Evolutionary conservation across 2,329 filamentous ascomycete genomes (phyloP), one percentile per base, ranked within the genome.

Genomic region (Botrytis galanthina): DNA sequence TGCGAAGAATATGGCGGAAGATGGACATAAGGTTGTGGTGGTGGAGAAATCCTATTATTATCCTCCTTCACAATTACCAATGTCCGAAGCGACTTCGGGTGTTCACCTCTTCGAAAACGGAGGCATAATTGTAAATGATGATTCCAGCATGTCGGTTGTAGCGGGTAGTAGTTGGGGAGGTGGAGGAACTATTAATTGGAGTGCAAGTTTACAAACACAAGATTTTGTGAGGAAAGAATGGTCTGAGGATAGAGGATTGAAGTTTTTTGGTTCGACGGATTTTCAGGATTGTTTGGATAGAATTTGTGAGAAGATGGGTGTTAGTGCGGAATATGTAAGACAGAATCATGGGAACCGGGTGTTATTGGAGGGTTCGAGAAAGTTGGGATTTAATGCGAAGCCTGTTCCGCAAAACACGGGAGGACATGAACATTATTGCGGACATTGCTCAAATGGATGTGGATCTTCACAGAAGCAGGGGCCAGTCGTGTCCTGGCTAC

Each of bases 111-210:
- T 89, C 78, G 92, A 94, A 78, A 89, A 89, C 75, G 87, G 87
- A 35, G 92, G 92, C 12, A 81, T 88, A 29, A 78, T 87, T 8
- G 78, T 86, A 77, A 84, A 85, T 75, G 85, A 91, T 74, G 87
- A 92, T 78, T 84, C 84, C 18, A 86, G 87, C 9, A 84, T 91
- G 46, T 87, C 84, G 26, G 82, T 95, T 20, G 81, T 93, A 4
- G 88, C 92, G 0, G 95, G 93, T 2, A 88, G 89, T 73, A 88
- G 88, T 46, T 97, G 92, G 89, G 95, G 95, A 44, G 95, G 95
- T 60, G 95, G 95, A 72, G 94, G 94, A 9, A 94, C 93, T 0
- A 83, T 97, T 78, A 98, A 98, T 82, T 98, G 94, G 94, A 92
- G 87, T 78, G 88, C 88, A 14, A 84, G 84, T 69, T 83, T 90